A percentile compares a stretch with the other conserved stretches of the same genome.
phyloP scores from a whole-genome alignment of 2,329 filamentous ascomycete species.

The Fusarium papillatum region DNA sequence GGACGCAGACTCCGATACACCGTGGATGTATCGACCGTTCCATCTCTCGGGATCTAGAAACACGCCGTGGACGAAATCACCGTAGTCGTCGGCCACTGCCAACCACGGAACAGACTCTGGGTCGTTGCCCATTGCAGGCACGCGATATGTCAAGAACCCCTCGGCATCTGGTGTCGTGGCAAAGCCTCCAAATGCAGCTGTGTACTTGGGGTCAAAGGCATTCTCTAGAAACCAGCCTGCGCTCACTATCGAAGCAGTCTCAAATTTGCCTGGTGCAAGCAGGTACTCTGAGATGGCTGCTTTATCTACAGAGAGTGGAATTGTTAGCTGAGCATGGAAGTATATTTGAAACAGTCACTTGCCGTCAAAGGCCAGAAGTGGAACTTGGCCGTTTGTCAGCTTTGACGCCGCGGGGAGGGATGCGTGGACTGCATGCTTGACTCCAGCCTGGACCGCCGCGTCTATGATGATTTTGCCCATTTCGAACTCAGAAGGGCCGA shows the following conservation, averaged over 20 bases:
- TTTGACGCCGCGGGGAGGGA: not conserved
- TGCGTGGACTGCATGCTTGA: not conserved
- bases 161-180: not conserved
- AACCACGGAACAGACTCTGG: constrained; percentile 6
- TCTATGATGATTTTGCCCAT: not conserved
- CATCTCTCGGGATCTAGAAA: constrained; percentile 4
- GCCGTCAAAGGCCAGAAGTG: not conserved
- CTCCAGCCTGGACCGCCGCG: not conserved
- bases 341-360: not conserved
- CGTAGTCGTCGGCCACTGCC: constrained; percentile 2
- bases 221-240: not conserved
- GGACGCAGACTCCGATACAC: not conserved
- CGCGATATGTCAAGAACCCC: not conserved
- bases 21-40: constrained; percentile 1
- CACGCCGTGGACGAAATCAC: constrained; percentile 1
- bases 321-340: not conserved
- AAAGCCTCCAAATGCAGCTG: not conserved
- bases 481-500: not conserved
- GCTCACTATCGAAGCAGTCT: not conserved
- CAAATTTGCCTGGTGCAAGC: not conserved
- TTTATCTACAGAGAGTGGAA: not conserved
- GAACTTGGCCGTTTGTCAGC: not conserved
- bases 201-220: not conserved
- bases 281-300: not conserved
- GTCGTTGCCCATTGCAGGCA: constrained; percentile 7